These are phyloP conservation scores for Cryptococcus neoformans DNA, from an alignment of 1,284 basidiomycete species.

Conservation along the genomic window DNA sequence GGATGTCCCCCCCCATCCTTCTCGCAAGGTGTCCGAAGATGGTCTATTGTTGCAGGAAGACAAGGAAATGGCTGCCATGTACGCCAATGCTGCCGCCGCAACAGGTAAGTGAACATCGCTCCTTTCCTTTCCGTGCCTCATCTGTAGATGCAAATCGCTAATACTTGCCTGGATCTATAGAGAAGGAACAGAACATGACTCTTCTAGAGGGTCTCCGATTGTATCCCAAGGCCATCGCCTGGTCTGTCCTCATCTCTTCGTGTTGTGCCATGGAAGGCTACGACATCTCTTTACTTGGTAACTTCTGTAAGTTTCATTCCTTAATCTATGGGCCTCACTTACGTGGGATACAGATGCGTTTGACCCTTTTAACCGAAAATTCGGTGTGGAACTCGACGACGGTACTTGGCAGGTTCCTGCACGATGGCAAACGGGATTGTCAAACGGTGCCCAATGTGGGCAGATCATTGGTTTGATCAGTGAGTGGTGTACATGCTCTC, in stretches of 20 bases:
- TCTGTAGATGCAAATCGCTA: neutral
- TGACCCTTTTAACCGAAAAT: constrained; percentile 43
- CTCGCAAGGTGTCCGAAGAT: neutral
- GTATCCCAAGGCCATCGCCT: constrained; percentile 52
- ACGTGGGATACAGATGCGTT: constrained; percentile 32
- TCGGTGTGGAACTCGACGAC: constrained; percentile 32
- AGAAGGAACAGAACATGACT: constrained; percentile 48
- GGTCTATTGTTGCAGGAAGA: constrained; percentile 1
- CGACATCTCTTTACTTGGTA: constrained; percentile 42
- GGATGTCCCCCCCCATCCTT: neutral
- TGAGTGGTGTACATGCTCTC: neutral
- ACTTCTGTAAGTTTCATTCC: constrained; percentile 30
- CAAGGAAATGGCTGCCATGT: constrained; percentile 15
- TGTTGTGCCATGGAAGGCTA: constrained; percentile 54
- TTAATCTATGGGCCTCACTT: neutral
- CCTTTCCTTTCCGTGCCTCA: neutral
- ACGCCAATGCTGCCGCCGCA: constrained; percentile 23
- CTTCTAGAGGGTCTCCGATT: constrained; percentile 40
- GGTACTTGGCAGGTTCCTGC: constrained; percentile 51
- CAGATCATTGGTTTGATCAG: constrained; percentile 50
- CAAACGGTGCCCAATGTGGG: constrained; percentile 46
- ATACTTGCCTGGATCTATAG: constrained; percentile 14
- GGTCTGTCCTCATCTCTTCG: constrained; percentile 50
- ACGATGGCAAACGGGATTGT: constrained; percentile 52
- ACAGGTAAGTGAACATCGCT: constrained; percentile 13